Conservation (phyloP, 1,284 basidiomycete genomes). For the Naganishia albida region DNA sequence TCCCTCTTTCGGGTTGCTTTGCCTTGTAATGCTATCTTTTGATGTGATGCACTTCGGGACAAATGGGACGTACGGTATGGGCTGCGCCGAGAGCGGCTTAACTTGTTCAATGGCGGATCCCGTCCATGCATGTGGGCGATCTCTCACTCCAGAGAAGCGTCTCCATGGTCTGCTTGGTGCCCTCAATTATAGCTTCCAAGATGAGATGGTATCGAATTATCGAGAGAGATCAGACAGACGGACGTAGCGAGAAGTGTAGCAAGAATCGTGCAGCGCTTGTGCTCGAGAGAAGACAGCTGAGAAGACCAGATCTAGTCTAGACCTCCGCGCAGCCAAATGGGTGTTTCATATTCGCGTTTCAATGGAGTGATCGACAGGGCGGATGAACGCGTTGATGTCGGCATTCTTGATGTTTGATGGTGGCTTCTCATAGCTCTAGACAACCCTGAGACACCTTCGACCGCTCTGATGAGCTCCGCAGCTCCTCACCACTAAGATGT, state of each 20-base stretch:
- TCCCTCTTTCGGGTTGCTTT: conserved; percentile 13
- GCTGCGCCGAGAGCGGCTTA: not conserved
- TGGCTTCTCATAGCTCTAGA: not conserved
- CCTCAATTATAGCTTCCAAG: too few relatives aligned
- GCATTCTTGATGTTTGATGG: not conserved
- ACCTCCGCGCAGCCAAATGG: too few relatives aligned
- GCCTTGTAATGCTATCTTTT: conserved; percentile 30
- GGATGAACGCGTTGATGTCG: conserved; percentile 1
- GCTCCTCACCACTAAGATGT: conserved; percentile 2
- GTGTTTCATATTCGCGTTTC: conserved; percentile 29
- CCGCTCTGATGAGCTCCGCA: not conserved
- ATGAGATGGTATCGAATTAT: too few relatives aligned
- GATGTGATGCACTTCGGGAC: conserved; percentile 25
- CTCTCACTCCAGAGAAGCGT: not conserved
- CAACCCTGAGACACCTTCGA: not conserved
- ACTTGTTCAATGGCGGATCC: too few relatives aligned
- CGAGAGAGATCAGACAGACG: too few relatives aligned
- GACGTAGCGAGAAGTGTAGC: too few relatives aligned
- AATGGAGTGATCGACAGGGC: conserved; percentile 10
- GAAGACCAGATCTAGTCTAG: too few relatives aligned
- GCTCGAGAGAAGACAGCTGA: too few relatives aligned
- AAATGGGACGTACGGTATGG: not conserved
- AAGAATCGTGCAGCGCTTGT: too few relatives aligned
- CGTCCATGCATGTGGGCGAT: too few relatives aligned
- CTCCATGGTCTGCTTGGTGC: too few relatives aligned